Conservation (phyloP, 2,329 filamentous ascomycete species). For the Daldinia sp. region DNA sequence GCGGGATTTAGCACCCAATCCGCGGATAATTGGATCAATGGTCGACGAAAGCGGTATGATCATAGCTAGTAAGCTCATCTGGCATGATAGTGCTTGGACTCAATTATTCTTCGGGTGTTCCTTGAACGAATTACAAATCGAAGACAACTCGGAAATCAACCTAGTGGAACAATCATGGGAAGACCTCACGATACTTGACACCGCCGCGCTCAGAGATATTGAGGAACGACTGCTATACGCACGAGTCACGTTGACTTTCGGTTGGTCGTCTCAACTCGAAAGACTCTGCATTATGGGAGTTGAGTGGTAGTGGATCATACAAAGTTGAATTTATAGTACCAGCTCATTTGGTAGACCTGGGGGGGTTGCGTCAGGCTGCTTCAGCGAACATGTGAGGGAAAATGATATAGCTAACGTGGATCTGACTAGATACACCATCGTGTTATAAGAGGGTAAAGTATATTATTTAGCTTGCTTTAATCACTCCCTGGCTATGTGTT, state of each 20-base stretch:
- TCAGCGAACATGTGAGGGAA: neutral
- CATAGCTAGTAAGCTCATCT: slow-evolving; percentile 59
- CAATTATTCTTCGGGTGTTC: slow-evolving; percentile 46
- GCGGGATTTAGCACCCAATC: slow-evolving; percentile 49
- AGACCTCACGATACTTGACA: slow-evolving; percentile 50
- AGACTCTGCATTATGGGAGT: slow-evolving; percentile 54
- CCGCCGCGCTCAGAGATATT: slow-evolving; percentile 55
- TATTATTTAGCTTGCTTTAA: neutral
- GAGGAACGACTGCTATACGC: slow-evolving; percentile 61
- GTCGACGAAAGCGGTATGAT: slow-evolving; percentile 65
- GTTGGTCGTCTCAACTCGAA: slow-evolving; percentile 55
- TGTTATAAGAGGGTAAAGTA: neutral
- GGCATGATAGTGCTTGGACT: slow-evolving; percentile 62
- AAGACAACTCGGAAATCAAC: slow-evolving; percentile 40
- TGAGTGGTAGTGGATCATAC: slow-evolving; percentile 45
- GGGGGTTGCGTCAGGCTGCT: neutral
- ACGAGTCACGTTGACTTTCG: slow-evolving; percentile 63
- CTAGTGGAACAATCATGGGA: slow-evolving; percentile 55
- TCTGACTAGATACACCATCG: neutral
- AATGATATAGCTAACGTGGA: neutral
- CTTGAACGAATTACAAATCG: neutral
- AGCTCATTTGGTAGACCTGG: neutral
- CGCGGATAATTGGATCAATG: slow-evolving; percentile 51
- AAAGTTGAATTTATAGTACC: neutral
- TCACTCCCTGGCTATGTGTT: neutral